These are phyloP conservation scores for Vigna reflexopilosa DNA, from an alignment of 306 rosid genomes.

Conservation along the genomic window DNA sequence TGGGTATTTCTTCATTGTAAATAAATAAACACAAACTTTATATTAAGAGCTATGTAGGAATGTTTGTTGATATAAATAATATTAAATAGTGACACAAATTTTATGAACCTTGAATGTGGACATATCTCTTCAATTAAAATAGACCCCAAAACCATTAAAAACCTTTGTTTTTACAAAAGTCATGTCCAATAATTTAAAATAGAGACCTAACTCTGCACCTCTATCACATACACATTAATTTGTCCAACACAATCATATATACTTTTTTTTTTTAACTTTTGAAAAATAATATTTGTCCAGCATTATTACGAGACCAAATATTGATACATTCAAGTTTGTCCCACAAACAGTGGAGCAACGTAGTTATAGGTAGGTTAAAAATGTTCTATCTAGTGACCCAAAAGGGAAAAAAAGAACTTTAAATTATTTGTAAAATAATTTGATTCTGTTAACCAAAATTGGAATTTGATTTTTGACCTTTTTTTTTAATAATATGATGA, in stretches of 20 bases:
- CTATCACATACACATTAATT: slow-evolving; percentile 5
- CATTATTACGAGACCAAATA: not conserved
- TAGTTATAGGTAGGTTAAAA: not conserved
- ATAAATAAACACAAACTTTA: not conserved
- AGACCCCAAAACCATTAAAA: not conserved
- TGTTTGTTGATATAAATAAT: slow-evolving; percentile 6
- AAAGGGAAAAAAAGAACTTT: not conserved
- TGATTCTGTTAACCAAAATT: too few relatives aligned
- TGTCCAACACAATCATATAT: not conserved
- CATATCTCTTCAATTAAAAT: slow-evolving; percentile 19
- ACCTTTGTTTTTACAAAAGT: not conserved
- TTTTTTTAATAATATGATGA: too few relatives aligned
- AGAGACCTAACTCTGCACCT: not conserved
- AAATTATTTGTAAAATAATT: too few relatives aligned
- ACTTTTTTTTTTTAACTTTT: not conserved
- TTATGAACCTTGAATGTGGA: slow-evolving; percentile 21
- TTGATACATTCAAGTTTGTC: not conserved
- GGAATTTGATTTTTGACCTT: too few relatives aligned
- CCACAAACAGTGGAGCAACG: not conserved
- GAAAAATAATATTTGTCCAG: not conserved
- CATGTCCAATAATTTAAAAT: slow-evolving; percentile 15
- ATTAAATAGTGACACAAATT: not conserved
- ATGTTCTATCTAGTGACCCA: not conserved
- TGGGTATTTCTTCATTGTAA: not conserved
- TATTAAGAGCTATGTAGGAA: slow-evolving; percentile 1